Conservation (phyloP, 352 stramenopile species). For the Lagenidium sp. region DNA sequence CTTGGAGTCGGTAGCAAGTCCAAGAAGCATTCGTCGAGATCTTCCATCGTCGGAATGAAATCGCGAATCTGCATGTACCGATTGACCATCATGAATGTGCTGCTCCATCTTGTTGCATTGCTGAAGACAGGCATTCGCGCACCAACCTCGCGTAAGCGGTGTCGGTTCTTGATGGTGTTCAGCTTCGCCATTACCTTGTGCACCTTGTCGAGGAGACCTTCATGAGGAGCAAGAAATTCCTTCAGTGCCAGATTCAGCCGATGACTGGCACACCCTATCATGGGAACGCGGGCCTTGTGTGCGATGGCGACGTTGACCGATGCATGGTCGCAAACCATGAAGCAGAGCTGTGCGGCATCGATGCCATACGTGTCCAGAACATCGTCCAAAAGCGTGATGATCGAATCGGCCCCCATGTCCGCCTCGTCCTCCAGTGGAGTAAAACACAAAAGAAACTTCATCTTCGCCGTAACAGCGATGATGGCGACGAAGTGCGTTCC, state of each 20-base stretch:
- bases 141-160: constrained; percentile 1
- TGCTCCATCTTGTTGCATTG: constrained; percentile 14
- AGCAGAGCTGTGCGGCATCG: constrained; percentile 3
- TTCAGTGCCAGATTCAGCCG: constrained; percentile 9
- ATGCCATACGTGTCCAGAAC: constrained; percentile 11
- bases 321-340: constrained; percentile 10
- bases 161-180: constrained; percentile 9
- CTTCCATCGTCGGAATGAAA: constrained; percentile 1
- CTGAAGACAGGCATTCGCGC: constrained; percentile 4
- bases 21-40: neutral
- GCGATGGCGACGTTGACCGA: constrained; percentile 6
- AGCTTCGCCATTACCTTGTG: constrained; percentile 5
- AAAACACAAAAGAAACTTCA: constrained; percentile 11
- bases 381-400: constrained; percentile 9
- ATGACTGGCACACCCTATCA: constrained; percentile 14
- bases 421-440: constrained; percentile 6
- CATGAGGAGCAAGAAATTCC: neutral
- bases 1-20: constrained; percentile 3
- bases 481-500: constrained; percentile 7
- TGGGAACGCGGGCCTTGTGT: constrained; percentile 6
- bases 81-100: constrained; percentile 11
- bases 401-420: constrained; percentile 6
- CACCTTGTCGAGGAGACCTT: constrained; percentile 3
- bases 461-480: constrained; percentile 4
- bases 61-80: neutral